Evolutionary conservation across 495 filamentous ascomycete genomes (phyloP), one percentile per base, ranked within the genome.

Genomic region (Aspergillus bertholletiae): DNA sequence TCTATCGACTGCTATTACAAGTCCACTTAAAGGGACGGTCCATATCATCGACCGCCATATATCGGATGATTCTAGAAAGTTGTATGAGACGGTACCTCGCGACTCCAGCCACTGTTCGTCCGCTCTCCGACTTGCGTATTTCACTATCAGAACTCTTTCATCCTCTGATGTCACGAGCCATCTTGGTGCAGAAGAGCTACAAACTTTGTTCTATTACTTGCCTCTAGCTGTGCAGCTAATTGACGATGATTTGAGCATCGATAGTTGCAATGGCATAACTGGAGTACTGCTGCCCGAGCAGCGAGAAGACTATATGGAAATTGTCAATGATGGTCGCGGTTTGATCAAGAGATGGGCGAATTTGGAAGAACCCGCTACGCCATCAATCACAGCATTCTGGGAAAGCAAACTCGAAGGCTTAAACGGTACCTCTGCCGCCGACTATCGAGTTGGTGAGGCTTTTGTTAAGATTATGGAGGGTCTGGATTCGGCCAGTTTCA

Each of bases 51-150:
- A 80, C 37, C 46, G 55, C 37, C 26, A 74, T 20, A 24, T 65
- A 46, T 46, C 74, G 9, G 62, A 64, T 4, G 57, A 63, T 6
- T 64, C 63, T 35, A 46, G 51, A 47, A 37, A 66, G 51, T 26
- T 60, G 53, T 50, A 65, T 55, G 59, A 71, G 46, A 63, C 43
- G 24, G 56, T 80, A 20, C 60, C 75, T 22, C 72, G 85, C 37
- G 92, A 97, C 70, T 70, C 73, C 2, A 76, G 77, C 47, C 89
- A 88, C 1, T 83, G 82, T 20, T 91, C 90, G 1, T 74, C 81
- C 49, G 83, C 89, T 17, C 81, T 92, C 27, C 78, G 94, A 46
- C 85, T 95, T 73, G 81, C 85, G 17, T 68, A 82, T 40, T 96
- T 88, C 67, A 79, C 80, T 0, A 71, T 77, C 13, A 78, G 74